Base-by-base conservation (phyloP, 345 rosid species). In the Capsella bursapastoris region DNA sequence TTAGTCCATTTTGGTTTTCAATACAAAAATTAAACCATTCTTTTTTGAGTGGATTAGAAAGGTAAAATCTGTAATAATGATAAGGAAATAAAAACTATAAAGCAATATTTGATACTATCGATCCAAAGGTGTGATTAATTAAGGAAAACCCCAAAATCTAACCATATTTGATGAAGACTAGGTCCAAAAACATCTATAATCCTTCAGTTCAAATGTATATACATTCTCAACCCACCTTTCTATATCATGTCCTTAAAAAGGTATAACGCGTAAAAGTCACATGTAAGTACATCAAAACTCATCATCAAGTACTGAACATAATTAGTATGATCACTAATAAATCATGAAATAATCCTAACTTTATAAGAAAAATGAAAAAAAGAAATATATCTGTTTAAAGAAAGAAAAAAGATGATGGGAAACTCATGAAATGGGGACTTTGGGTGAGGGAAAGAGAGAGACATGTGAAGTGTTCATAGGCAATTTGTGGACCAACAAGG, bases 391-490 rank as follows among this genome's bases (percentile, higher is more conserved):
- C 34, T 68, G 0, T 68, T 14, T 25, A 37, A 35, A 63, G 53
- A 37, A 35, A 63, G 60, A 68, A 76, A 66, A 64, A 25, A 40
- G 72, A 77, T 64, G 57, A 70, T 64, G 72, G 71, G 61, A 64
- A 71, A 64, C 80, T 77, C 76, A 77, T 64, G 72, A 64, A 77
- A 70, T 77, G 71, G 67, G 27, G 45, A 62, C 52, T 77, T 56
- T 65, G 80, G 70, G 62, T 49, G 56, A 77, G 66, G 56, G 40
- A 71, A 71, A 77, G 72, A 64, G 70, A 72, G 70, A 71, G 72
- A 71, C 76, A 70, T 77, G 76, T 77, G 80, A 77, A 71, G 71
- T 76, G 80, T 76, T 70, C 76, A 77, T 77, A 77, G 72, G 67
- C 62, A 77, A 77, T 57, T 64, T 77, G 80, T 77, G 80, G 80